phyloP scores from a whole-genome alignment of 2,329 filamentous ascomycete species.

The Dryadomyces quercivorus region DNA sequence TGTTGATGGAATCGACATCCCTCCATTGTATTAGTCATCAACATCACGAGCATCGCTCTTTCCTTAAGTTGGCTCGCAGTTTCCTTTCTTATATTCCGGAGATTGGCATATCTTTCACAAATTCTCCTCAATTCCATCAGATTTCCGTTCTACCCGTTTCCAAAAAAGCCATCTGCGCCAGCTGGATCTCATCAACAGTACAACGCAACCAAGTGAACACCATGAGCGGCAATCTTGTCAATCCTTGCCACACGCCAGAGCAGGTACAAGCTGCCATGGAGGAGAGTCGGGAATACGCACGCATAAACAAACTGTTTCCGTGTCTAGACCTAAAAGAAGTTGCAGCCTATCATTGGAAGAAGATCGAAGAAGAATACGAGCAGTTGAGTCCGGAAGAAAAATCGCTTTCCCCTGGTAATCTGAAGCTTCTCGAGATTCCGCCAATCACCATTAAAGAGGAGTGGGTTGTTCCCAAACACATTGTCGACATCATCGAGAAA shows the following conservation, averaged over 20 bases:
- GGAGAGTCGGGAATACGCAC: slow-evolving; percentile 4
- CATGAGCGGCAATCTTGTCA: too few species aligned
- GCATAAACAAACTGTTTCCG: slow-evolving; percentile 4
- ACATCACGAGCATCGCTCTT: too few species aligned
- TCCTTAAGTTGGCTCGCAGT: too few species aligned
- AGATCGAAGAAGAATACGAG: not conserved
- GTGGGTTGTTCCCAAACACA: slow-evolving; percentile 5
- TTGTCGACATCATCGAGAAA: not conserved
- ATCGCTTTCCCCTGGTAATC: not conserved
- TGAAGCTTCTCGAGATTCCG: slow-evolving; percentile 1
- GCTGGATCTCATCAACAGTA: too few species aligned
- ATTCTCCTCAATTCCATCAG: too few species aligned
- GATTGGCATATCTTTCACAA: too few species aligned
- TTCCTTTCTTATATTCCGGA: too few species aligned
- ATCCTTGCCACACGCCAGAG: not conserved
- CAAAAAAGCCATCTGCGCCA: too few species aligned
- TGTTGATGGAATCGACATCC: too few species aligned
- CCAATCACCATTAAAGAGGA: slow-evolving; percentile 1
- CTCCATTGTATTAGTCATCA: too few species aligned
- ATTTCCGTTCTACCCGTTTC: too few species aligned
- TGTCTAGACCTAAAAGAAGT: slow-evolving; percentile 4
- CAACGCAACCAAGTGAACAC: too few species aligned
- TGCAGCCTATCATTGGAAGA: slow-evolving; percentile 1
- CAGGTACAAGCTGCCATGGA: not conserved
- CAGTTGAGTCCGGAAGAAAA: not conserved